Evolutionary conservation across 495 filamentous ascomycete species (phyloP), one percentile per base, ranked within the genome.

Genomic region (Usnea hakonensis): DNA sequence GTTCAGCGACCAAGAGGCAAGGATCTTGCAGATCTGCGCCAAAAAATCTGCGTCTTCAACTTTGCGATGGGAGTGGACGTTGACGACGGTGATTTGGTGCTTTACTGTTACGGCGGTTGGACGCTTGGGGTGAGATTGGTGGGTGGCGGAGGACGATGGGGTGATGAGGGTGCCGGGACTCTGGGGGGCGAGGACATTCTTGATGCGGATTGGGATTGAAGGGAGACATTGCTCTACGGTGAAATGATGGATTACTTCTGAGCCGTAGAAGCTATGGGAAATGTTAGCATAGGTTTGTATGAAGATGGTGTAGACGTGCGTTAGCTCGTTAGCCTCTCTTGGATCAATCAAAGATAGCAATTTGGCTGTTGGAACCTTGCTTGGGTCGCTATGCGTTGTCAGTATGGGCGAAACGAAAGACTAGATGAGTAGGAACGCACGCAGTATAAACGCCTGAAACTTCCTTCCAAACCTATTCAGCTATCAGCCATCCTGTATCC

Each of bases 211-310:
- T 11, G 88, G 90, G 72, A 97, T 97, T 58, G 82, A 82, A 4
- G 93, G 88, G 72, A 97, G 96, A 56, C 94, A 94, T 72, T 97
- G 94, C 75, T 98, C 91, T 90, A 98, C 97, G 58, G 94, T 98
- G 70, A 96, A 87, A 55, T 94, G 94, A 69, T 98, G 94, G 65
- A 98, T 97, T 67, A 98, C 94, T 72, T 95, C 90, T 21, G 89
- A 91, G 64, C 91, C 91, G 71, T 95, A 95, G 70, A 94, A 96
- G 21, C 44, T 48, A 13, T 26, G 21, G n/a, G 44, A 26, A 26
- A 48, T 8, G 44, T 48, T 28, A 48, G 44, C 44, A 28, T 10
- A 3, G 9, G 21, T 48, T 3, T n/a, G 13, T 28, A 26, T 3
- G 10, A 26, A 14, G 44, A 28, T 3, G 21, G 44, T 28, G 8